Evolutionary conservation across 2,329 filamentous ascomycete genomes (phyloP), one percentile per base, ranked within the genome.

Genomic region (Ceratocystis colombiana): DNA sequence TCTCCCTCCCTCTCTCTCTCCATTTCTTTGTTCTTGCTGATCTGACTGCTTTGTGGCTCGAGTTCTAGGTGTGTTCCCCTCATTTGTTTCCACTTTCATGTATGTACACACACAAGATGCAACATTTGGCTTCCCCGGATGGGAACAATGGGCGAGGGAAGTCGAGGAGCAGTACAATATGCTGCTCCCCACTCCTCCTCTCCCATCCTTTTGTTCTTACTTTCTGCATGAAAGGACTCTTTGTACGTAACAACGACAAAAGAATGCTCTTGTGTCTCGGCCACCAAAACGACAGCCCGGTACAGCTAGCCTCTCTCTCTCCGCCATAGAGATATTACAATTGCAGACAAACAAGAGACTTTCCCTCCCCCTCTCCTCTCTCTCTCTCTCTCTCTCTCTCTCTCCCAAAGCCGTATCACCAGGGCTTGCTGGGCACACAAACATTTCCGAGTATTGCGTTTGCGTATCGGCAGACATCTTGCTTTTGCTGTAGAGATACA

Each of bases 361-460:
- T 41, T 41, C 22, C 48, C 7, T 22, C n/a, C 17, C 15, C 45
- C 3, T 10, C 33, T 10, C 8, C 33, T 1, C 50, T 2, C 48
- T 25, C 22, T 2, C 22, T 8, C 15, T 22, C 22, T 22, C 22
- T 22, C 22, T 22, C 22, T 22, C 20, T 53, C 50, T 22, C 48
- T 25, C n/a, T 3, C 15, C 55, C 25, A 10, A 17, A 3, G 55
- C 15, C 17, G 55, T 59, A 59, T 30, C 28, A 59, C 55, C 55
- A 59, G 12, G 4, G 8, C 5, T n/a, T 15, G 55, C 28, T 37
- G 30, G 55, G 30, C 28, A 59, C 55, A 59, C 55, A 59, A 59
- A 59, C 55, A n/a, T 28, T 59, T 59, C 55, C 37, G 55, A 59
- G 55, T 59, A 59, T 30, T 59, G 17, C 55, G 30, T 37, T 41